Base-by-base conservation (phyloP, 768 basidiomycete species). In the Rhizopogon rudus region DNA sequence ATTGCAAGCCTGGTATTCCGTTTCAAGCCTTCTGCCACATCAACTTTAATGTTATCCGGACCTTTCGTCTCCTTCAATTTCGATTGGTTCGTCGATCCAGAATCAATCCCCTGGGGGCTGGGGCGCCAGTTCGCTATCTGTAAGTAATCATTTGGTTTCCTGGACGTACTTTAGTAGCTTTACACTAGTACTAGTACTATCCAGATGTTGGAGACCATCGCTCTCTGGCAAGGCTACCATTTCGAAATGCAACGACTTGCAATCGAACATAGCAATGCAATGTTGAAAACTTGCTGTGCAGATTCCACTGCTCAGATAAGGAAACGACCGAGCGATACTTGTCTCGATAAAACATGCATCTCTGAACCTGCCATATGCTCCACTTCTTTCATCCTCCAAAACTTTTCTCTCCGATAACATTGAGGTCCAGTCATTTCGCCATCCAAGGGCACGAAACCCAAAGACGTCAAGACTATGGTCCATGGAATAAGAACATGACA, bases 21-120 rank as follows among this genome's bases (percentile, higher is more conserved):
- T 64, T 58, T 53, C 59, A 46, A 56, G 59, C 64, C 62, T 59
- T 58, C 57, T 62, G 59, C 59, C 48, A 52, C 58, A 57, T 64
- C 60, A 53, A 60, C 51, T 49, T 53, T 66, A 51, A 58, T 64
- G 62, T 66, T 51, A 58, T 59, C 65, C 57, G 57, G 57, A 55
- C 66, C 64, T 70, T 66, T 60, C 58, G 57, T 61, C 65, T 58
- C 67, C 65, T 58, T 41, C 40, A 14, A 43, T 33, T 13, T 60
- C 67, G 63, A 58, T 58, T 56, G 58, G 52, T 9, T 60, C 53
- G 44, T 49, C 42, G 55, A 57, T 63, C 44, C 65, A 55, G 53
- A 57, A 61, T 57, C 57, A 44, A 54, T 42, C 46, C 55, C 52
- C 56, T 44, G 56, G 28, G 29, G 9, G 54, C 44, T 35, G 35